These are phyloP conservation scores for Kwoniella sp. DNA, from an alignment of 768 basidiomycete genomes.

Conservation along the genomic window DNA sequence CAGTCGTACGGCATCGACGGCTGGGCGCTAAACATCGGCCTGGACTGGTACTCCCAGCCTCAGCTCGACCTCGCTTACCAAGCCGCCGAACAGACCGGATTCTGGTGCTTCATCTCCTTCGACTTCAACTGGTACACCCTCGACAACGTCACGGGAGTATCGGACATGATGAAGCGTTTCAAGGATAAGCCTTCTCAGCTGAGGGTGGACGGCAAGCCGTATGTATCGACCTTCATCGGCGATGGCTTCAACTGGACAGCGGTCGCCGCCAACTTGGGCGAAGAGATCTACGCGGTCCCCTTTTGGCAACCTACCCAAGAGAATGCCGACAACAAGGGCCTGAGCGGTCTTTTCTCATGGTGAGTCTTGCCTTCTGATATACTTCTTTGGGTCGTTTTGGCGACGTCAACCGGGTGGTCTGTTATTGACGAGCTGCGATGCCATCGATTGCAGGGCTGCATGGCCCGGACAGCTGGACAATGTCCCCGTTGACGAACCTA, in stretches of 20 bases:
- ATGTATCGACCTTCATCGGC: slow-evolving; percentile 55
- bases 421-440: not conserved
- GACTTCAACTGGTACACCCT: slow-evolving; percentile 56
- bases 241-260: slow-evolving; percentile 52
- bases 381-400: not conserved
- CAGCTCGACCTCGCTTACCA: slow-evolving; percentile 53
- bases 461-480: slow-evolving; percentile 54
- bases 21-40: slow-evolving; percentile 54
- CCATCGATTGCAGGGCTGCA: slow-evolving; percentile 39
- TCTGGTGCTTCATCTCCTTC: slow-evolving; percentile 55
- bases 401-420: no score
- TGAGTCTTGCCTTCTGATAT: slow-evolving; percentile 19
- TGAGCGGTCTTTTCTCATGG: slow-evolving; percentile 54
- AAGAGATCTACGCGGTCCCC: slow-evolving; percentile 49
- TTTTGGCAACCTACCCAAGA: slow-evolving; percentile 46
- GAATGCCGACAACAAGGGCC: slow-evolving; percentile 32
- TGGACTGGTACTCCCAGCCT: slow-evolving; percentile 47
- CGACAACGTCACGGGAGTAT: slow-evolving; percentile 32
- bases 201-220: slow-evolving; percentile 48
- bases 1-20: slow-evolving; percentile 51
- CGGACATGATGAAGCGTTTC: slow-evolving; percentile 39
- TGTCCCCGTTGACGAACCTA: slow-evolving; percentile 35
- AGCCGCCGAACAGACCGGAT: slow-evolving; percentile 39
- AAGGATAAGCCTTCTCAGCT: slow-evolving; percentile 40
- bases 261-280: slow-evolving; percentile 30